Percentiles rank a stretch among this genome's conserved stretches.
Evolutionary conservation across 208 protist genomes (phyloP).

Genomic region (Leishmania martiniquensis): DNA sequence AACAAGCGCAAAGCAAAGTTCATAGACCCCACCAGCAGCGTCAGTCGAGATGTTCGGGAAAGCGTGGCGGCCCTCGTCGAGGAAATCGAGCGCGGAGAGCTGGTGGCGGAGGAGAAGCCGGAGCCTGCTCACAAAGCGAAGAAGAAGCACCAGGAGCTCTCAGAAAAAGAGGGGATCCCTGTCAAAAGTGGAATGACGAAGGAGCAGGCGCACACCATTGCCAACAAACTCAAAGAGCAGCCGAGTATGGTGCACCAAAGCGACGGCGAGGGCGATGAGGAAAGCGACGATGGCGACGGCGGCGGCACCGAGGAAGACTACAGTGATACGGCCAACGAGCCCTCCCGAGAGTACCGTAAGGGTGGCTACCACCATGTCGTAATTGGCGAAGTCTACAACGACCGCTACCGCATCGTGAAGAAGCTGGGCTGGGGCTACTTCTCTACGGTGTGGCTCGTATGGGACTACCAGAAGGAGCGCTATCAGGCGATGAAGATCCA

Average conservation of each 20-base stretch:
- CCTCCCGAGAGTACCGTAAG: constrained; percentile 84
- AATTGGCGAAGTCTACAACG: constrained; percentile 94
- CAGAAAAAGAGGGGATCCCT: constrained; percentile 41
- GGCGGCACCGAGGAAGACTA: constrained; percentile 78
- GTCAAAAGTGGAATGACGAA: constrained; percentile 79
- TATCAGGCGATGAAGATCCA: constrained; percentile 88
- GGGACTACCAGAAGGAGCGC: constrained; percentile 95
- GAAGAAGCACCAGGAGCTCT: constrained; percentile 40
- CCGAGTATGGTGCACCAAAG: constrained; percentile 44
- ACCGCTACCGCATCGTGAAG: constrained; percentile 92
- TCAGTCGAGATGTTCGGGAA: constrained; percentile 53
- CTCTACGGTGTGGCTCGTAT: constrained; percentile 98
- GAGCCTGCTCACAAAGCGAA: constrained; percentile 27
- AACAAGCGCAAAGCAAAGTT: constrained; percentile 59
- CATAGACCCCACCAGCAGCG: constrained; percentile 63
- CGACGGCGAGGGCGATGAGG: constrained; percentile 51
- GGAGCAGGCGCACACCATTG: constrained; percentile 55
- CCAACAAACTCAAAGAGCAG: constrained; percentile 39
- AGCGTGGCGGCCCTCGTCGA: constrained; percentile 52
- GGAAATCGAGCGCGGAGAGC: constrained; percentile 53
- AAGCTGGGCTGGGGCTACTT: constrained; percentile 99
- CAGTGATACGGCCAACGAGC: constrained; percentile 89
- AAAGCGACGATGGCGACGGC: constrained; percentile 42
- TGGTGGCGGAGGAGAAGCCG: constrained; percentile 12
- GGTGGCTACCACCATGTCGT: constrained; percentile 97